These are phyloP conservation scores for Leptographium radiaticola DNA, from an alignment of 2,329 filamentous ascomycete genomes.

Conservation along the genomic window DNA sequence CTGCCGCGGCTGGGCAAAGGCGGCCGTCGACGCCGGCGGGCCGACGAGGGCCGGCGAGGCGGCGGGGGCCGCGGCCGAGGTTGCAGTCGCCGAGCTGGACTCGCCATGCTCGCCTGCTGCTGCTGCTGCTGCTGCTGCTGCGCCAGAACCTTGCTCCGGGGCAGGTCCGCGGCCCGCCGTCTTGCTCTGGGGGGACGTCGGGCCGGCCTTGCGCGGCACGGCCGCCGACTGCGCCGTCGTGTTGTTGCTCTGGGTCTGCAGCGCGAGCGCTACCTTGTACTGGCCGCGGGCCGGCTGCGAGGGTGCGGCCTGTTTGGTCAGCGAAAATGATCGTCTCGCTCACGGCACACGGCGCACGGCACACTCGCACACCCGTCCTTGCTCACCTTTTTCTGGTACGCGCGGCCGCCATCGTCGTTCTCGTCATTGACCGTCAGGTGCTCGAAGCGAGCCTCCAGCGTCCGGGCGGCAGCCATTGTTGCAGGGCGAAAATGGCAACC, in stretches of 20 bases:
- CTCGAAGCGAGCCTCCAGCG: conserved; percentile 79
- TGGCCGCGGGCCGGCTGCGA: conserved; percentile 55
- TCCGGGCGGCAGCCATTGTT: conserved; percentile 53
- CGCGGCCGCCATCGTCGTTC: conserved; percentile 50
- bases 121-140: neutral
- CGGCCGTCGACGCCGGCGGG: conserved; percentile 28
- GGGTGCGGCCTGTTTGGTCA: conserved; percentile 3
- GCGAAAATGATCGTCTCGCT: no score
- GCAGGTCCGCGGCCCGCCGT: neutral
- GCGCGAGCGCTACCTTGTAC: conserved; percentile 67
- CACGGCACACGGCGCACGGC: no score
- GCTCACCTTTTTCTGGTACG: conserved; percentile 46
- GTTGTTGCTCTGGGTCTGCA: conserved; percentile 65
- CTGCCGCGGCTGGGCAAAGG: conserved; percentile 34
- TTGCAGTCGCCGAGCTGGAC: neutral
- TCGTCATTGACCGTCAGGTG: conserved; percentile 82
- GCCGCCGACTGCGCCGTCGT: conserved; percentile 47
- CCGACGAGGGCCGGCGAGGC: conserved; percentile 32
- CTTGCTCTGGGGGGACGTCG: conserved; percentile 13
- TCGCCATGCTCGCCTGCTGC: no score
- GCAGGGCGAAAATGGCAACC: neutral
- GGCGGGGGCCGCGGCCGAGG: conserved; percentile 18
- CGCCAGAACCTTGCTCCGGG: no score
- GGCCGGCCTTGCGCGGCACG: conserved; percentile 17
- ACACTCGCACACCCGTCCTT: conserved; percentile 47